Evolutionary conservation across 768 basidiomycete species (phyloP).

Genomic region (Mycena indigotica): DNA sequence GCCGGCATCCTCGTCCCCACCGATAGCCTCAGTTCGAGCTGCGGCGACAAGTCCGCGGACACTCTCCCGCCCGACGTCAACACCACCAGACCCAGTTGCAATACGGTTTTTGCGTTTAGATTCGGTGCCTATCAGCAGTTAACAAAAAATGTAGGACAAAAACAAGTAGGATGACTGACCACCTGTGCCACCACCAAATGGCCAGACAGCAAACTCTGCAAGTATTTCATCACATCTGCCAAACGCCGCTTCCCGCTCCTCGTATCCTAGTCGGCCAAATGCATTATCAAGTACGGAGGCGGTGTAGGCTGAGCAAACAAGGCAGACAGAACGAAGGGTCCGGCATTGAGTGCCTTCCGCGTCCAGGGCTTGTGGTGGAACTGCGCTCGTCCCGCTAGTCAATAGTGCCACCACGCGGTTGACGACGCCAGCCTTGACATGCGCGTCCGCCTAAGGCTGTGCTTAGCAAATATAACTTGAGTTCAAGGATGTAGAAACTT

Average conservation of each 20-base stretch:
- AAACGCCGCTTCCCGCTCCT: conserved; percentile 92
- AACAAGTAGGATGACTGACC: not conserved
- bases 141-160: not conserved
- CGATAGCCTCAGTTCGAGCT: conserved; percentile 68
- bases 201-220: conserved; percentile 89
- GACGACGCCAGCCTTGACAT: conserved; percentile 16
- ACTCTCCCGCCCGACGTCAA: conserved; percentile 59
- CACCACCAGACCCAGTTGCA: conserved; percentile 54
- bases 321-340: conserved; percentile 75
- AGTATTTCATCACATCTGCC: conserved; percentile 92
- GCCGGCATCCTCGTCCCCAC: conserved; percentile 75
- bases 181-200: conserved; percentile 57
- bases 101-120: conserved; percentile 40
- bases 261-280: conserved; percentile 84
- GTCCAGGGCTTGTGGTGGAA: conserved; percentile 69
- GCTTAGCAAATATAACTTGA: not conserved
- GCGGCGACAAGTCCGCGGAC: conserved; percentile 75
- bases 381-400: conserved; percentile 7
- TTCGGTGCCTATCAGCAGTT: conserved; percentile 3
- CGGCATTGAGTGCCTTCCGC: conserved; percentile 82
- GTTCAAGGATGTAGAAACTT: too few species aligned
- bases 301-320: conserved; percentile 91
- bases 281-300: conserved; percentile 96
- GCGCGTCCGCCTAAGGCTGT: conserved; percentile 9
- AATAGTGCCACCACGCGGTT: conserved; percentile 16